Percentiles rank a stretch among this genome's conserved stretches.
Evolutionary conservation across 306 rosid genomes (phyloP).

Genomic region (Ormosia semicastrata): DNA sequence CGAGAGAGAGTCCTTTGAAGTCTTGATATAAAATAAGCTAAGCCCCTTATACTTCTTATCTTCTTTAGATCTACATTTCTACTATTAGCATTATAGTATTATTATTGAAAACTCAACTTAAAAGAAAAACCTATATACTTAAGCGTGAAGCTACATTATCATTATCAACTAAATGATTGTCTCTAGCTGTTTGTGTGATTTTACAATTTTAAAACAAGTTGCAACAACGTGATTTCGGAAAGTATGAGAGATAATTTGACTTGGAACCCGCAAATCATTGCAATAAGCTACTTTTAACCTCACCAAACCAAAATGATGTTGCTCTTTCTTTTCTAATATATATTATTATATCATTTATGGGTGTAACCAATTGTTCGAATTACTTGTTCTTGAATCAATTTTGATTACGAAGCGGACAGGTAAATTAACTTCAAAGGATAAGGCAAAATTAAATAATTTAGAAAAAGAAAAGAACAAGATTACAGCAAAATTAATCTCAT

Average conservation of each 20-base stretch:
- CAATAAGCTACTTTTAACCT: background rate
- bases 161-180: slow-evolving; percentile 1
- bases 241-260: slow-evolving; percentile 1
- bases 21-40: too few relatives aligned
- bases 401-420: slow-evolving; percentile 7
- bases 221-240: background rate
- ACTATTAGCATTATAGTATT: background rate
- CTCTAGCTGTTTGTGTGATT: slow-evolving; percentile 1
- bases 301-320: slow-evolving; percentile 2
- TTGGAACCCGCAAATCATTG: slow-evolving; percentile 1
- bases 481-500: background rate
- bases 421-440: background rate
- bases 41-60: too few relatives aligned
- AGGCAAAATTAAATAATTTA: background rate
- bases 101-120: background rate
- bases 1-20: too few relatives aligned
- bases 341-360: background rate
- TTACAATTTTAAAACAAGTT: background rate
- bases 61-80: too few relatives aligned
- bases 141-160: background rate
- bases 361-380: background rate
- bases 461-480: background rate
- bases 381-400: slow-evolving; percentile 19
- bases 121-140: background rate
- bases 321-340: background rate